These are phyloP conservation scores for Trifolium dubium DNA, from an alignment of 306 rosid species.

Conservation along the genomic window DNA sequence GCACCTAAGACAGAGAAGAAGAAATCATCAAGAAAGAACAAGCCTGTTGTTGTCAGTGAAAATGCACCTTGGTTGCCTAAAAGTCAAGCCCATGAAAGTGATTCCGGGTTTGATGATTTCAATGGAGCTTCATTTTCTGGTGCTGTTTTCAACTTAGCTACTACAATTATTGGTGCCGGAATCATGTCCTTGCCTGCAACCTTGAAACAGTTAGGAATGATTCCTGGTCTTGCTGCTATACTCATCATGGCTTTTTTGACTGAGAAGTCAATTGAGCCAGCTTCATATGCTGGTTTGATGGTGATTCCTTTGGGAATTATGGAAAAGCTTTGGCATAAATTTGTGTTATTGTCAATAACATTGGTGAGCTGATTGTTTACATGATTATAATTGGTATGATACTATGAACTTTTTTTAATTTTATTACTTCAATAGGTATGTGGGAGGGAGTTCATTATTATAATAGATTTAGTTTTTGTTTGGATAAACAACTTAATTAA, in stretches of 20 bases:
- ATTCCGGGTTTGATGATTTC: slow-evolving; percentile 45
- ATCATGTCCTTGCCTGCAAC: slow-evolving; percentile 98
- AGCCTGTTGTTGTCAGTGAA: slow-evolving; percentile 61
- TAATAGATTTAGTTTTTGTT: slow-evolving; percentile 31
- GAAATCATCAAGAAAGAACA: slow-evolving; percentile 59
- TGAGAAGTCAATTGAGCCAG: slow-evolving; percentile 72
- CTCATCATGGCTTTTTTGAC: slow-evolving; percentile 78
- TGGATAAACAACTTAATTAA: neutral
- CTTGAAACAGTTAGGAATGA: slow-evolving; percentile 75
- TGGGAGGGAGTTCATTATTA: slow-evolving; percentile 16
- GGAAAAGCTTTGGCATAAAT: slow-evolving; percentile 72
- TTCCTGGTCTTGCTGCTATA: slow-evolving; percentile 67
- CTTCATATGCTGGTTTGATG: slow-evolving; percentile 87
- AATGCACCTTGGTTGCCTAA: slow-evolving; percentile 85
- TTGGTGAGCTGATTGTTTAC: slow-evolving; percentile 84
- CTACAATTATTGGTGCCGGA: slow-evolving; percentile 92
- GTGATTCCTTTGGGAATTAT: slow-evolving; percentile 77
- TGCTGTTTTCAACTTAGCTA: slow-evolving; percentile 85
- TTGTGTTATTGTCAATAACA: slow-evolving; percentile 71
- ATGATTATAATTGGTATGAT: slow-evolving; percentile 87
- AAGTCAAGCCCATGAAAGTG: slow-evolving; percentile 47
- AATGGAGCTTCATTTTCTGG: slow-evolving; percentile 82
- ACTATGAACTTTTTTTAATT: slow-evolving; percentile 40
- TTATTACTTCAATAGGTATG: neutral
- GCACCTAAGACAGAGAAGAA: slow-evolving; percentile 66